These are phyloP conservation scores for Phytopythium sindhum DNA, from an alignment of 352 stramenopile species.

Conservation along the genomic window DNA sequence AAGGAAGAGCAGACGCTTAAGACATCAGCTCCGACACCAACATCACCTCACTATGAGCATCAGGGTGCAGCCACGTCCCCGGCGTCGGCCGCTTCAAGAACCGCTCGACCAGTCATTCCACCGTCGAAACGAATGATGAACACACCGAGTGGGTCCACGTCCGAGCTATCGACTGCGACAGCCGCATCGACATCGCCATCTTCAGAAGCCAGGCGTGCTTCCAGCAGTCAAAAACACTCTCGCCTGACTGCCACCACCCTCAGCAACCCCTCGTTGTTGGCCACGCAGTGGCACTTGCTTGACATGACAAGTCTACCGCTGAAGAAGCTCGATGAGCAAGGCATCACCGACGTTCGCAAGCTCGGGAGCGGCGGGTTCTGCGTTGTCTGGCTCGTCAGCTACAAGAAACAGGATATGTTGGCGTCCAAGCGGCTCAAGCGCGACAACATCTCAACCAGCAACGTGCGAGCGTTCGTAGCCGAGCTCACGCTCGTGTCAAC, in stretches of 20 bases:
- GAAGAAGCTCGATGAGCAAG: conserved; percentile 35
- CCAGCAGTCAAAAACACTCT: background rate
- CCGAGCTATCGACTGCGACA: background rate
- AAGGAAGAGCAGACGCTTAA: background rate
- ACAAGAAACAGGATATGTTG: conserved; percentile 29
- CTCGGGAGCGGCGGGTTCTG: conserved; percentile 47
- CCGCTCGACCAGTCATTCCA: background rate
- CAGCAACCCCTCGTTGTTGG: background rate
- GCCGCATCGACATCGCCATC: background rate
- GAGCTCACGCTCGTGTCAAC: conserved; percentile 70
- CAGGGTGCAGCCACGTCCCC: background rate
- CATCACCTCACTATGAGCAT: background rate
- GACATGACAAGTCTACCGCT: conserved; percentile 49
- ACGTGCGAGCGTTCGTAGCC: conserved; percentile 43
- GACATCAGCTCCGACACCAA: background rate
- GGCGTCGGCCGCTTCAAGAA: background rate
- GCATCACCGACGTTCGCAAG: conserved; percentile 39
- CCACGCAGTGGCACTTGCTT: conserved; percentile 43
- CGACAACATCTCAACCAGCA: conserved; percentile 34
- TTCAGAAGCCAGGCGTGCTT: background rate
- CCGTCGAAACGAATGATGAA: background rate
- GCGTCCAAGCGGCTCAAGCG: conserved; percentile 48
- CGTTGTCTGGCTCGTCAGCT: conserved; percentile 49
- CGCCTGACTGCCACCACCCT: background rate
- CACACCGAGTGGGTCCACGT: background rate